A percentile compares a stretch with the other conserved stretches of the same genome.
These are phyloP conservation scores for Sergeia podlipaevii DNA, from an alignment of 208 protist genomes.

Conservation along the genomic window DNA sequence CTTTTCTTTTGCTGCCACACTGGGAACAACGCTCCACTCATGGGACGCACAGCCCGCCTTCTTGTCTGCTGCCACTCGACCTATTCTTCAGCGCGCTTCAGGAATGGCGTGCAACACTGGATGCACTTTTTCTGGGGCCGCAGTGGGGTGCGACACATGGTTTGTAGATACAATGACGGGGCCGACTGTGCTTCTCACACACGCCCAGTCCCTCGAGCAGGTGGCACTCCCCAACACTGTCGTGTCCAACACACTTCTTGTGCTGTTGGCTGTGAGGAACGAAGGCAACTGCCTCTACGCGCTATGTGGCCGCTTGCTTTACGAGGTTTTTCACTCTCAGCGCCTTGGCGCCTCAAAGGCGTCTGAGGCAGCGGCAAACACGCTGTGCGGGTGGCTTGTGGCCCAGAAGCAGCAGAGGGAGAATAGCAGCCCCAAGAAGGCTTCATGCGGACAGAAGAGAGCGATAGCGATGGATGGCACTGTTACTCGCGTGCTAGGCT, in stretches of 20 bases:
- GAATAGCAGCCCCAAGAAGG: too few species aligned
- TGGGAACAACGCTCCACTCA: neutral
- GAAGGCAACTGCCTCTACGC: constrained; percentile 17
- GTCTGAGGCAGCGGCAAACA: constrained; percentile 3
- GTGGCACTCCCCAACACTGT: constrained; percentile 19
- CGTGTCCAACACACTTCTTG: constrained; percentile 16
- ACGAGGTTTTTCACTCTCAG: too few species aligned
- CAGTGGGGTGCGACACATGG: constrained; percentile 26
- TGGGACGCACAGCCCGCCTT: constrained; percentile 11
- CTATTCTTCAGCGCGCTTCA: constrained; percentile 1
- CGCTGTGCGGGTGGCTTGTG: constrained; percentile 6
- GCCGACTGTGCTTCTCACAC: constrained; percentile 17
- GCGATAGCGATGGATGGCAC: too few species aligned
- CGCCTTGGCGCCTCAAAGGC: too few species aligned
- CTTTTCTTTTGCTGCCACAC: constrained; percentile 6
- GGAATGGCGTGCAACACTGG: too few species aligned
- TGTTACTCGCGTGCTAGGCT: neutral
- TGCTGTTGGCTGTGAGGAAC: constrained; percentile 5
- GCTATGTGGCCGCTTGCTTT: constrained; percentile 29
- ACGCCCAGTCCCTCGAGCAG: constrained; percentile 9
- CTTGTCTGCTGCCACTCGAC: constrained; percentile 13
- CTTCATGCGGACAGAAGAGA: too few species aligned
- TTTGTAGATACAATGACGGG: constrained; percentile 26
- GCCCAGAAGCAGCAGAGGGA: neutral
- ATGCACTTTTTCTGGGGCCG: constrained; percentile 22